Percentiles rank a stretch among this genome's conserved stretches.
These are phyloP conservation scores for Prototheca cutis DNA, from an alignment of 163 green algal genomes.

Conservation along the genomic window DNA sequence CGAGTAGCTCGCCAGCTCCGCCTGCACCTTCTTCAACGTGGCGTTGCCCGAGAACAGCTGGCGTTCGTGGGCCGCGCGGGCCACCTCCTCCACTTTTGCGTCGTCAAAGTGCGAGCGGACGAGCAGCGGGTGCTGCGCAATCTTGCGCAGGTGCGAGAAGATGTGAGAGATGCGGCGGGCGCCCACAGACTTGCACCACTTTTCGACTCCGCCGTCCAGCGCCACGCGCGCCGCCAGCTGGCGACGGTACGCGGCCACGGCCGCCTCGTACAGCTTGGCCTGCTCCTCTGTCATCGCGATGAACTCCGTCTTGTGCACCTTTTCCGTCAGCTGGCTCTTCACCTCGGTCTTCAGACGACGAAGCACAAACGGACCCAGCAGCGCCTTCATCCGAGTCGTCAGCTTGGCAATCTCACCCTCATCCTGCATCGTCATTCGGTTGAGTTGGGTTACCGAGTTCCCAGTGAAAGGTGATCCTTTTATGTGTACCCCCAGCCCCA, in stretches of 20 bases:
- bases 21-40: conserved; percentile 45
- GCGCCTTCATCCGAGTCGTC: conserved; percentile 61
- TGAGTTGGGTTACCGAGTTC: no score
- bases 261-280: conserved; percentile 34
- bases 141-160: conserved; percentile 84
- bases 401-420: conserved; percentile 39
- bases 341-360: conserved; percentile 81
- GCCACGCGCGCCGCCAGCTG: conserved; percentile 17
- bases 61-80: conserved; percentile 23
- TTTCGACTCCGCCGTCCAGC: conserved; percentile 8
- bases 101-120: conserved; percentile 63
- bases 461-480: no score
- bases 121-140: conserved; percentile 88
- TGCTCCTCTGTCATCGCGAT: conserved; percentile 42
- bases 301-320: conserved; percentile 46
- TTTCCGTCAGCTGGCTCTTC: conserved; percentile 60
- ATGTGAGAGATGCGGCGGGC: conserved; percentile 67
- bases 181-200: conserved; percentile 41
- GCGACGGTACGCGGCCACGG: conserved; percentile 22
- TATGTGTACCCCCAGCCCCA: no score
- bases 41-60: conserved; percentile 60
- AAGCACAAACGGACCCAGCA: conserved; percentile 82
- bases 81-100: conserved; percentile 41
- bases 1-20: conserved; percentile 70
- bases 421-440: no score